Conservation (phyloP, 2,329 filamentous ascomycete species). For the Escovopsis sp. region DNA sequence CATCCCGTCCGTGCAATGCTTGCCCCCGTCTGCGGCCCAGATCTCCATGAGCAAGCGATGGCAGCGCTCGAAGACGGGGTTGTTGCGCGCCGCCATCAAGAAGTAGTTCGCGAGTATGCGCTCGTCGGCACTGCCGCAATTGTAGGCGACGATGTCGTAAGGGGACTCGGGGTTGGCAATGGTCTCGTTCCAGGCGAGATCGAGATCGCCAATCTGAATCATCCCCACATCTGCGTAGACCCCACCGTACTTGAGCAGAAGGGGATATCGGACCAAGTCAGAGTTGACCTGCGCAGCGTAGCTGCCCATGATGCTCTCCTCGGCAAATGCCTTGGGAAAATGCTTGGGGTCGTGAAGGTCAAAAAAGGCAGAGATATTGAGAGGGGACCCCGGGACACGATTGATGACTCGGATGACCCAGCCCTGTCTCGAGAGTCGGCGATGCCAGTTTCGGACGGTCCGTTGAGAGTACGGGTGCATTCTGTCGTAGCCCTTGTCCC, state of each 20-base stretch:
- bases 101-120: slow-evolving; percentile 34
- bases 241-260: slow-evolving; percentile 40
- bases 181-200: slow-evolving; percentile 34
- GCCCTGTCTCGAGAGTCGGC: slow-evolving; percentile 32
- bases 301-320: slow-evolving; percentile 31
- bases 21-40: slow-evolving; percentile 30
- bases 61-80: slow-evolving; percentile 30
- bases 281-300: slow-evolving; percentile 39
- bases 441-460: slow-evolving; percentile 37
- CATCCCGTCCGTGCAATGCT: slow-evolving; percentile 35
- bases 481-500: slow-evolving; percentile 31
- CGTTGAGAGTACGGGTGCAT: slow-evolving; percentile 38
- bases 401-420: slow-evolving; percentile 39
- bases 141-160: slow-evolving; percentile 33
- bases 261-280: slow-evolving; percentile 41
- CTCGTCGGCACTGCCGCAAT: slow-evolving; percentile 18
- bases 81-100: slow-evolving; percentile 20
- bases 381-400: slow-evolving; percentile 24
- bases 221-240: slow-evolving; percentile 42
- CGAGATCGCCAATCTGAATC: slow-evolving; percentile 40
- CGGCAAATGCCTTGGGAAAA: slow-evolving; percentile 34
- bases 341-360: slow-evolving; percentile 24
- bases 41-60: slow-evolving; percentile 35
- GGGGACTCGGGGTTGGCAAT: slow-evolving; percentile 29
- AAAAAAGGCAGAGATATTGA: slow-evolving; percentile 33